These are phyloP conservation scores for Beauveria varroae DNA, from an alignment of 2,329 filamentous ascomycete species.

Conservation along the genomic window DNA sequence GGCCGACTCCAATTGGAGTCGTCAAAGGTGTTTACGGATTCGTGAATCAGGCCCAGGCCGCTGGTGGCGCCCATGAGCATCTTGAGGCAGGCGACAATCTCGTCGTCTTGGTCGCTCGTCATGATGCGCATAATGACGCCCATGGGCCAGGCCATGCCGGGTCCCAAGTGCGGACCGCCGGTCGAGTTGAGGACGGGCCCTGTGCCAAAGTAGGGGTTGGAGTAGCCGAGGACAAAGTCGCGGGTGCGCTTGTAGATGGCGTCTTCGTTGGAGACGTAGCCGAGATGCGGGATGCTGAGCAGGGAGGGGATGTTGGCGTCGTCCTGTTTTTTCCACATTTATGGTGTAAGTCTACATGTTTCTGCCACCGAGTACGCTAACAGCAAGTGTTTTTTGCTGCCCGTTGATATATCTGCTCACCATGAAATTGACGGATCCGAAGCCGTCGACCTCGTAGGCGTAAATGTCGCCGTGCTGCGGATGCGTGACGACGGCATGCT, in stretches of 20 bases:
- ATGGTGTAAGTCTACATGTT: not conserved
- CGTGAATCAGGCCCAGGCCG: conserved; percentile 70
- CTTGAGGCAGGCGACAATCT: conserved; percentile 60
- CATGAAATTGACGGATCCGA: conserved; percentile 53
- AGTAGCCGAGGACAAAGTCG: conserved; percentile 61
- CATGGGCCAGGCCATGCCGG: conserved; percentile 83
- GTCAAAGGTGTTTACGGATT: conserved; percentile 37
- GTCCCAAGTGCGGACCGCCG: conserved; percentile 45
- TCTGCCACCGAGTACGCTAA: too few relatives aligned
- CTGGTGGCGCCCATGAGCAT: conserved; percentile 62
- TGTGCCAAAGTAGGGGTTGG: conserved; percentile 65
- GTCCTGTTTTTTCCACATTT: conserved; percentile 28
- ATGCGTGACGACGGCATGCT: conserved; percentile 59
- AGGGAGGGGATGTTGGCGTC: conserved; percentile 57
- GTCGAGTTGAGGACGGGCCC: conserved; percentile 44
- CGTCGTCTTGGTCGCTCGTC: conserved; percentile 66
- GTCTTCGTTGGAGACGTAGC: conserved; percentile 50
- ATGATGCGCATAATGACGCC: conserved; percentile 70
- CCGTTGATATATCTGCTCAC: conserved; percentile 18
- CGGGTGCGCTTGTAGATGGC: conserved; percentile 65
- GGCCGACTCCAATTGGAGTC: conserved; percentile 27
- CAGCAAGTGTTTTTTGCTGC: too few relatives aligned
- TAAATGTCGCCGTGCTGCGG: conserved; percentile 58
- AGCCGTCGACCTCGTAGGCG: conserved; percentile 64
- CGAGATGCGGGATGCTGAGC: conserved; percentile 53